Base-by-base conservation (phyloP, 2,329 filamentous ascomycete genomes). In the Canariomyces notabilis region DNA sequence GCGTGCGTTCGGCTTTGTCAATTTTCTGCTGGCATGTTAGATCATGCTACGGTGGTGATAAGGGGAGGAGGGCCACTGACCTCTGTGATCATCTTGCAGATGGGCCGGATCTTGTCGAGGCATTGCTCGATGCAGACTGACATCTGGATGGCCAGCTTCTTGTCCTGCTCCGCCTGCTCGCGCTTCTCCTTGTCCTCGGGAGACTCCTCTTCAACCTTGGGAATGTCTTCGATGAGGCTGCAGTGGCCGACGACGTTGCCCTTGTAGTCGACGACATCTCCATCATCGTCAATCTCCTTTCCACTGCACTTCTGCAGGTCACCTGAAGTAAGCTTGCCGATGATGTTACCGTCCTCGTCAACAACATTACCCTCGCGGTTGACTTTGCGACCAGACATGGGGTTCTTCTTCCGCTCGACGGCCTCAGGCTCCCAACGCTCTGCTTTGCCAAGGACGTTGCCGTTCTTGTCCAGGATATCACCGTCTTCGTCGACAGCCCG, bases 41-140 rank as follows among this genome's bases (percentile, higher is more conserved):
- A 44, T 8, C 16, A 23, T n/a, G 22, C 38, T 46, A 39, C 9
- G 8, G n/a, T 21, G 9, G 5, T 14, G 14, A 20, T 6, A 29
- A 35, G 19, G 38, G 15, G 16, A 44, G n/a, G 29, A 46, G 19
- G 11, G 3, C 22, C 18, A 64, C 75, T 65, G 75, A 85, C 82
- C 53, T 89, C 84, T 4, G 80, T 86, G 65, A 95, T 95, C 72
- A 89, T 79, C 69, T 87, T 89, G 74, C 87, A 86, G 61, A 95
- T 82, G 8, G 89, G 89, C 56, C 86, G 82, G 62, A 95, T 80
- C 64, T 83, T 86, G 60, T 95, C 88, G 6, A 95, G 75, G 12
- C 87, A 87, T 64, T 90, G 81, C 60, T 84, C 77, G 56, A 94
- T 80, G 58, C 85, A 84, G 46, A 67, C 71, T 11, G 76, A 73